A percentile compares a stretch with the other conserved stretches of the same genome.
These are phyloP conservation scores for Oryza brachyantha DNA, from an alignment of 176 grass and related monocot genomes.

Conservation along the genomic window DNA sequence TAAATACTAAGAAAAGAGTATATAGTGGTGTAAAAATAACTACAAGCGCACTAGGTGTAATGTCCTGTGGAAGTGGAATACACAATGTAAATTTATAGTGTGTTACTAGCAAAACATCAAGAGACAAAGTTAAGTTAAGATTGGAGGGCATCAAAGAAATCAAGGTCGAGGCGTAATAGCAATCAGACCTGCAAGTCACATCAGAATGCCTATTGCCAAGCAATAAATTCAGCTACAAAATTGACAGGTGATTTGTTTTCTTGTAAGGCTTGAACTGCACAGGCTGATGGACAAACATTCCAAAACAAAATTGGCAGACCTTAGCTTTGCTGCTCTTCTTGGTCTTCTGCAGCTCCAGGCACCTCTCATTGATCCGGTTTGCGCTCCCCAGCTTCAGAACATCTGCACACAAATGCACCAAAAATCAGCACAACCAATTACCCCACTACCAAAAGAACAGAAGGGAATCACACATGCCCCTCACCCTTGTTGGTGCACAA, in stretches of 20 bases:
- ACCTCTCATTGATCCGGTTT: constrained; percentile 75
- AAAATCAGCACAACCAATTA: neutral
- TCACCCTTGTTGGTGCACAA: constrained; percentile 75
- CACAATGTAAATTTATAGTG: constrained; percentile 5
- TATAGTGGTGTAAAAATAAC: neutral
- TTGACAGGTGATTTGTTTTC: neutral
- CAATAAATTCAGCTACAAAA: neutral
- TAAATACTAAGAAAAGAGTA: neutral
- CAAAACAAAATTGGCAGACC: constrained; percentile 39
- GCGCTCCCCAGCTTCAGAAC: constrained; percentile 67
- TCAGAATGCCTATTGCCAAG: neutral
- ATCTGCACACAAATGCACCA: constrained; percentile 44
- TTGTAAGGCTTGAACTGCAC: neutral
- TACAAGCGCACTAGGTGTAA: neutral
- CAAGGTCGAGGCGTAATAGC: neutral
- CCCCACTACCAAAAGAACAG: neutral
- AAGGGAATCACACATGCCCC: neutral
- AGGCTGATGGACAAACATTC: neutral
- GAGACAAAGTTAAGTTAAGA: neutral
- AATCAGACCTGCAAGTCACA: neutral
- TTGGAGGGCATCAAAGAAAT: neutral
- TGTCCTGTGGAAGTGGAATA: neutral
- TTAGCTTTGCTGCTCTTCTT: constrained; percentile 74
- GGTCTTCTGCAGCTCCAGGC: constrained; percentile 81
- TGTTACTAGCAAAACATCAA: neutral